phyloP scores from a whole-genome alignment of 306 rosid genomes.

The Citrullus mucosospermus region DNA sequence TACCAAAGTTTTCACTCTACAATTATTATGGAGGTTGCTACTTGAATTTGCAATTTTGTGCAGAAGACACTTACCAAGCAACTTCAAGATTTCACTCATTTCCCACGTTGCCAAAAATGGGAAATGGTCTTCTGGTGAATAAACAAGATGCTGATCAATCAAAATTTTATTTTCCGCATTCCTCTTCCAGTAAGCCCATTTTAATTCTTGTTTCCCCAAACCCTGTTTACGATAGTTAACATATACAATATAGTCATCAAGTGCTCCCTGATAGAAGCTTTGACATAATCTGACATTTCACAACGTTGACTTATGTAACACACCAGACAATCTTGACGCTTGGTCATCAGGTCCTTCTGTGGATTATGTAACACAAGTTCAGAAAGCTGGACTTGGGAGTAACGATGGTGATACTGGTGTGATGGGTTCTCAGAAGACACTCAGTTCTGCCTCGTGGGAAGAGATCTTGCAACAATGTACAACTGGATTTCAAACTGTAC shows the following conservation, averaged over 20 bases:
- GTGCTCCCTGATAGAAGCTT: slow-evolving; percentile 5
- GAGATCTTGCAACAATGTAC: slow-evolving; percentile 37
- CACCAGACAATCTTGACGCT: slow-evolving; percentile 26
- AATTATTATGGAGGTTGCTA: neutral
- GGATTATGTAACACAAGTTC: slow-evolving; percentile 30
- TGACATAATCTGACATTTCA: slow-evolving; percentile 14
- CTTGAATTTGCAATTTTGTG: slow-evolving; percentile 13
- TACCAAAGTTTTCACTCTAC: neutral
- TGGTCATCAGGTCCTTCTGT: slow-evolving; percentile 41
- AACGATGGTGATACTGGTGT: slow-evolving; percentile 17
- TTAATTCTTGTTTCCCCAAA: neutral
- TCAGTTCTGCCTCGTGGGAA: slow-evolving; percentile 53
- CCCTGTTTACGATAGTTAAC: neutral
- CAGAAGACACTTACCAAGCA: slow-evolving; percentile 39
- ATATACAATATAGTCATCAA: neutral
- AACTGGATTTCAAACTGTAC: slow-evolving; percentile 25
- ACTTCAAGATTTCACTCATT: slow-evolving; percentile 27
- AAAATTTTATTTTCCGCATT: slow-evolving; percentile 21
- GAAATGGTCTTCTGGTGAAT: slow-evolving; percentile 24
- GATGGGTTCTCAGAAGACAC: slow-evolving; percentile 30
- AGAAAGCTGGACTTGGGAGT: slow-evolving; percentile 28
- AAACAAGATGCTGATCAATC: slow-evolving; percentile 21
- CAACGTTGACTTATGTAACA: neutral
- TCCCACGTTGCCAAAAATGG: slow-evolving; percentile 19
- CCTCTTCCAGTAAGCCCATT: slow-evolving; percentile 21